Base-by-base conservation (phyloP, 2,329 filamentous ascomycete species). In the Beauveria medogensis region DNA sequence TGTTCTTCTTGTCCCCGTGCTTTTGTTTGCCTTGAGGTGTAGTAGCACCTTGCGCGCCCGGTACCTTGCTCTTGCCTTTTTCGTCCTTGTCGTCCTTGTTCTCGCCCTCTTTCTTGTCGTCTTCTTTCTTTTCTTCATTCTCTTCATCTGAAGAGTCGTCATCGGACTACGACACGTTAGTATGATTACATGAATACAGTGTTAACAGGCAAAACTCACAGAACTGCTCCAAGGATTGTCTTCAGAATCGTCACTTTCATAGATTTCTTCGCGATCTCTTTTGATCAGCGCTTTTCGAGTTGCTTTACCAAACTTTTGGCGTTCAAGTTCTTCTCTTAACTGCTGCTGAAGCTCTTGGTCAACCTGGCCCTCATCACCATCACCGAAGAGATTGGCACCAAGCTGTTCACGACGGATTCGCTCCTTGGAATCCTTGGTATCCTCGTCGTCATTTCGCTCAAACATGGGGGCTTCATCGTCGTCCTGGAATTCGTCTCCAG, bases 181-280 rank as follows among this genome's bases (percentile, higher is more conserved):
- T 5, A 10, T 20, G 2, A 34, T 10, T 16, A 57, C 8, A 22
- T 4, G 9, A 16, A 12, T 9, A 3, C 47, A 44, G 18, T 2
- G 5, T 16, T 41, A 22, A 55, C 18, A 7, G 20, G 9, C 16
- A 18, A 14, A 12, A 6, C 69, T 65, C 70, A 75, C 74, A 44
- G 73, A 75, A 56, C 72, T 75, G 55, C 69, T 74, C 74, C 74
- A 76, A 28, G 74, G 74, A 16, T 76, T 75, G 12, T 75, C 72
- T 53, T 80, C 75, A 7, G 77, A 79, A 20, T 80, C 71, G 51
- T 91, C 90, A 65, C 86, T 89, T 68, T 90, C 90, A 69, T 96
- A 96, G 64, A 94, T 89, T 65, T 86, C 87, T 66, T 95, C 90
- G 72, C 91, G 89, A 74, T 97, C 94, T 57, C 90, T 84, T 75